A percentile compares a stretch with the other conserved stretches of the same genome.
These are phyloP conservation scores for Debaryomyces udenii DNA, from an alignment of 1,139 yeast species.

Conservation along the genomic window DNA sequence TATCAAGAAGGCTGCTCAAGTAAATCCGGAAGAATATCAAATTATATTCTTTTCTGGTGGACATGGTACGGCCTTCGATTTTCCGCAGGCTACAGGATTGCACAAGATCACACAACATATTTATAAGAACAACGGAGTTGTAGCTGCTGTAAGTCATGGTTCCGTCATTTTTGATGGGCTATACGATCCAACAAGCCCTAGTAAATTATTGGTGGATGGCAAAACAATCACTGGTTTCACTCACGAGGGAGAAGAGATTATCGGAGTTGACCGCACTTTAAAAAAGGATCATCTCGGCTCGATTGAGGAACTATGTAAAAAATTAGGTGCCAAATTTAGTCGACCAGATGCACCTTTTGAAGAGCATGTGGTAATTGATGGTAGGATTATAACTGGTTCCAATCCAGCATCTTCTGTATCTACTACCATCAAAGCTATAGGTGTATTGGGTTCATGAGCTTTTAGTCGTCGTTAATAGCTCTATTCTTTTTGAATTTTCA, in stretches of 20 bases:
- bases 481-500: background rate
- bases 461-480: background rate
- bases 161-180: conserved; percentile 55
- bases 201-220: conserved; percentile 50
- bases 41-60: conserved; percentile 66
- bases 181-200: conserved; percentile 38
- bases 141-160: conserved; percentile 70
- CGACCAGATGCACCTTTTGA: conserved; percentile 54
- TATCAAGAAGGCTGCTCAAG: conserved; percentile 46
- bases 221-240: conserved; percentile 63
- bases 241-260: conserved; percentile 50
- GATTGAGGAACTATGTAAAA: conserved; percentile 35
- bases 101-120: conserved; percentile 48
- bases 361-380: conserved; percentile 52
- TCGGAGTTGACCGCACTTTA: conserved; percentile 40
- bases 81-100: conserved; percentile 49
- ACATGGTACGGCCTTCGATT: conserved; percentile 60
- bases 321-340: conserved; percentile 45
- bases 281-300: conserved; percentile 34
- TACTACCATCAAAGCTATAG: conserved; percentile 39
- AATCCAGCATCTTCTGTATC: conserved; percentile 61
- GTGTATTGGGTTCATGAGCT: conserved; percentile 1
- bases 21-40: conserved; percentile 48
- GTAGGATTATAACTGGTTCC: conserved; percentile 59
- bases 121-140: conserved; percentile 53